These are phyloP conservation scores for Agaricus blazei DNA, from an alignment of 768 basidiomycete genomes.

Conservation along the genomic window DNA sequence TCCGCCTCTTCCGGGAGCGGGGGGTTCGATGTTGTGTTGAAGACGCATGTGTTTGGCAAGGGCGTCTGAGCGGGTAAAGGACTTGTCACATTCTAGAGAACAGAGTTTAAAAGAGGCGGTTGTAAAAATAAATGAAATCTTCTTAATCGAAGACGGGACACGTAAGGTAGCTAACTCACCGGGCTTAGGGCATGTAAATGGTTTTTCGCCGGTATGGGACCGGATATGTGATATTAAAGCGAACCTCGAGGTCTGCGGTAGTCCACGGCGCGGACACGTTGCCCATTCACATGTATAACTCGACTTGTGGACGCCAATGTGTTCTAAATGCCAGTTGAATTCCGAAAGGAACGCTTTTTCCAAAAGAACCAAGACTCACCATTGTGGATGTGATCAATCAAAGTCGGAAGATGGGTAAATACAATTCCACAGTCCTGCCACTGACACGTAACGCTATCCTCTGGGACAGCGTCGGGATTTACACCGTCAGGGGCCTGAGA, in stretches of 20 bases:
- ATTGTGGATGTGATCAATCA: constrained; percentile 81
- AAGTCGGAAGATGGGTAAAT: constrained; percentile 66
- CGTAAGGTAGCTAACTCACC: constrained; percentile 41
- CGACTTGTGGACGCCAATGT: constrained; percentile 80
- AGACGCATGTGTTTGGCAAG: constrained; percentile 90
- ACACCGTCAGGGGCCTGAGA: constrained; percentile 3
- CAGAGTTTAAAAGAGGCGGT: constrained; percentile 9
- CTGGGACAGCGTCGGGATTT: constrained; percentile 14
- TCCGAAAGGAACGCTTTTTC: background rate
- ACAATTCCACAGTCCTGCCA: constrained; percentile 79
- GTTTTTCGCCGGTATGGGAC: constrained; percentile 93
- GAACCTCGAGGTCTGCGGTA: constrained; percentile 84
- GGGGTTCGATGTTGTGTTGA: constrained; percentile 76
- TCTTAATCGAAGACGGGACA: constrained; percentile 8
- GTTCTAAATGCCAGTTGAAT: constrained; percentile 39
- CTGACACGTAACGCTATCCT: constrained; percentile 68
- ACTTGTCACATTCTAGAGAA: constrained; percentile 81
- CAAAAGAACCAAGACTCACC: constrained; percentile 40
- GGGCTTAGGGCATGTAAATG: constrained; percentile 76
- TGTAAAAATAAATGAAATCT: constrained; percentile 8
- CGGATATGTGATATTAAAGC: constrained; percentile 88
- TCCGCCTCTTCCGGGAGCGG: constrained; percentile 68
- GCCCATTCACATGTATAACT: constrained; percentile 90
- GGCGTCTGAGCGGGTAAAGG: constrained; percentile 93
- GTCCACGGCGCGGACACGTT: constrained; percentile 71